These are phyloP conservation scores for Fusarium drepaniforme DNA, from an alignment of 2,329 filamentous ascomycete species.

Conservation along the genomic window DNA sequence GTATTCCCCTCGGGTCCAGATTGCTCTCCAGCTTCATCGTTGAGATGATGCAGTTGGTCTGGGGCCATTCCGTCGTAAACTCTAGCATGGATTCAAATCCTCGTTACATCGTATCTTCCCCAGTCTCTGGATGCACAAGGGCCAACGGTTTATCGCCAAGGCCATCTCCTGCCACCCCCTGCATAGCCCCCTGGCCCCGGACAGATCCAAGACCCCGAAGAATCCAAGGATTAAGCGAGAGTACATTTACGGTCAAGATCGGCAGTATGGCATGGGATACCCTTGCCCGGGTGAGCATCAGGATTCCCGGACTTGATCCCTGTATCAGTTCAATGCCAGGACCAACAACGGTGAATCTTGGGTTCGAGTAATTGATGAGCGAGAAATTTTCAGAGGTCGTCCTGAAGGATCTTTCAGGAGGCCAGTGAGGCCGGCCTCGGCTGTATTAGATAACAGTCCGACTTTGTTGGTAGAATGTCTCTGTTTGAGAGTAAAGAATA, in stretches of 20 bases:
- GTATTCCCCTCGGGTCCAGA: background rate
- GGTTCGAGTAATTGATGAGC: background rate
- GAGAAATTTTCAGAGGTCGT: background rate
- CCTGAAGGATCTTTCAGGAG: background rate
- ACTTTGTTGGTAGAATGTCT: background rate
- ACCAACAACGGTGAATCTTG: background rate
- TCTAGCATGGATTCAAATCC: background rate
- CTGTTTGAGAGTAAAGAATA: background rate
- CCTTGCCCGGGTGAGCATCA: background rate
- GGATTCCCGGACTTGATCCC: background rate
- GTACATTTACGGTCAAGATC: background rate
- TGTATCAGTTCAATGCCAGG: background rate
- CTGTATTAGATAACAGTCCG: background rate
- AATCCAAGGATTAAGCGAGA: background rate
- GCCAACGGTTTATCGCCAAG: background rate
- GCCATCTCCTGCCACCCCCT: background rate
- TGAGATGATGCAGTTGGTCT: background rate
- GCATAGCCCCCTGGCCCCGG: background rate
- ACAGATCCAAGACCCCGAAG: background rate
- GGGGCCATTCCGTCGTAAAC: background rate
- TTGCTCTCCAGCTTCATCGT: background rate
- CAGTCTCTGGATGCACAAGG: background rate
- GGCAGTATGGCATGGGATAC: background rate
- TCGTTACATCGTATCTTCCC: background rate
- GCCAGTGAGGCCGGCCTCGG: background rate